A percentile compares a stretch with the other conserved stretches of the same genome.
phyloP scores from a whole-genome alignment of 768 basidiomycete genomes.

The Tulasnella sp. region DNA sequence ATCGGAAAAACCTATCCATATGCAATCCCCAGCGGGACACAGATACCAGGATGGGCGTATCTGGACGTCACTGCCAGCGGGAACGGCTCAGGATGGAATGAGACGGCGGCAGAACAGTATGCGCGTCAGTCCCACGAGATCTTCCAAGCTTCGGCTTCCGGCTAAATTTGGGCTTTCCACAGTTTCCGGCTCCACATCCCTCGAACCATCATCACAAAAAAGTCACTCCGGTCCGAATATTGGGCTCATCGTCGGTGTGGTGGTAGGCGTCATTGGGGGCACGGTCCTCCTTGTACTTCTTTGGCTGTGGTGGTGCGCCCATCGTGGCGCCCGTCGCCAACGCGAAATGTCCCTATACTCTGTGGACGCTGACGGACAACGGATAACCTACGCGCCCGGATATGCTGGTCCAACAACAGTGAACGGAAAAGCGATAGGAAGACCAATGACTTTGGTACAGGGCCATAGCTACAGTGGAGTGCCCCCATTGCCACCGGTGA shows the following conservation, averaged over 20 bases:
- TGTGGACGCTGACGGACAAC: neutral
- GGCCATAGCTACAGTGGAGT: conserved; percentile 8
- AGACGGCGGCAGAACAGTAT: conserved; percentile 18
- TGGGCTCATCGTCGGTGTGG: conserved; percentile 14
- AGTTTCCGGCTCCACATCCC: conserved; percentile 13
- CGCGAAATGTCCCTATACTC: neutral
- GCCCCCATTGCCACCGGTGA: neutral
- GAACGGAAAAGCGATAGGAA: neutral
- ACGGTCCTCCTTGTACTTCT: conserved; percentile 2
- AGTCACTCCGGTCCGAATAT: neutral
- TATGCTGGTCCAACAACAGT: neutral
- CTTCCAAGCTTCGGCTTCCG: no score
- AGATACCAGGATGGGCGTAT: conserved; percentile 24
- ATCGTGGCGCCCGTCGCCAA: conserved; percentile 6
- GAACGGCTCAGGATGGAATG: conserved; percentile 26
- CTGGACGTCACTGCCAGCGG: conserved; percentile 11
- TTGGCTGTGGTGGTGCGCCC: conserved; percentile 10
- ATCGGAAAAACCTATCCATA: conserved; percentile 11
- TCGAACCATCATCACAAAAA: neutral
- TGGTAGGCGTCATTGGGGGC: conserved; percentile 9
- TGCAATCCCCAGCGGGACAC: conserved; percentile 5
- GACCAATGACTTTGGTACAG: conserved; percentile 5
- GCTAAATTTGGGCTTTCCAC: neutral
- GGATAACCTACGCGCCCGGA: neutral
- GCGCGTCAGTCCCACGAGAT: conserved; percentile 15